Base-by-base conservation (phyloP, 208 protist genomes). In the Plasmodiophora brassicae region DNA sequence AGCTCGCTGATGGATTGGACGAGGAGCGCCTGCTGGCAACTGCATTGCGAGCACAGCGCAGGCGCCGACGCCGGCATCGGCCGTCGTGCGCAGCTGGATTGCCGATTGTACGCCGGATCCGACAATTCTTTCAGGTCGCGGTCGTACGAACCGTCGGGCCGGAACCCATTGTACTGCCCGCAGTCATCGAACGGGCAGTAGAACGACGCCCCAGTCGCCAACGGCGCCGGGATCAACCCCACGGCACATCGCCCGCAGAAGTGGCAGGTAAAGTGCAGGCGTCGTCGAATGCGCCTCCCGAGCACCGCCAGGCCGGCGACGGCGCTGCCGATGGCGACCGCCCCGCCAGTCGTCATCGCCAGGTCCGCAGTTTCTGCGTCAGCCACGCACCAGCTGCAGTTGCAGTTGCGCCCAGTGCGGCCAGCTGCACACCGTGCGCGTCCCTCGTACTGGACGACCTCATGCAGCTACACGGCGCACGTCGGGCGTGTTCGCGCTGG, bases 181-280 rank as follows among this genome's bases (percentile, higher is more conserved):
- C 65, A 78, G 41, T 78, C 65, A 32, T 78, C 65, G 65, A 78
- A 78, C 41, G 65, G 65, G 65, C 65, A 78, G 41, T 78, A 78
- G 32, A n/a, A 78, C 5, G 65, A 78, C n/a, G n/a, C n/a, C 41
- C 65, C 65, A 14, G 50, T 28, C 10, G 65, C 14, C 14, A 78
- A 5, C n/a, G 65, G 10, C 65, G 65, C 10, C 32, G 65, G 65
- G 32, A 78, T 14, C 5, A 5, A 8, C 32, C 41, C 65, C 41
- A n/a, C 65, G 14, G n/a, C 65, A 78, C 20, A 78, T 78, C 65
- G 65, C 10, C n/a, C 20, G 41, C 65, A 78, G 65, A 78, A 78
- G n/a, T 78, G 65, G n/a, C 65, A 78, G n/a, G 5, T 5, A n/a
- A 78, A 5, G 32, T n/a, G 5, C 14, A n/a, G 65, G 20, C 50